Percentiles rank a stretch among this genome's conserved stretches.
Evolutionary conservation across 305 asterid genomes (phyloP).

Genomic region (Fraxinus angustifolia): DNA sequence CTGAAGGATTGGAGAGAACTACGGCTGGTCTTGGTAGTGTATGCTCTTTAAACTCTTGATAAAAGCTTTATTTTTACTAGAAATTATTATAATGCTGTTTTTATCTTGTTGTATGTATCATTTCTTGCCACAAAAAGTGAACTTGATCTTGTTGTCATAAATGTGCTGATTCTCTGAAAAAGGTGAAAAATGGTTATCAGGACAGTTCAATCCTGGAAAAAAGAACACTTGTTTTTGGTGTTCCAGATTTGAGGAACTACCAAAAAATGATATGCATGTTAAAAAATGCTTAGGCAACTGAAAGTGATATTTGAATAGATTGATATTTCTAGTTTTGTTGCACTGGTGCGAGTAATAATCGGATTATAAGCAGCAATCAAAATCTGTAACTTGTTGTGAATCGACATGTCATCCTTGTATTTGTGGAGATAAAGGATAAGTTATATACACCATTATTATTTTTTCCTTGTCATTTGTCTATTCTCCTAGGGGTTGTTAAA

Average conservation of each 20-base stretch:
- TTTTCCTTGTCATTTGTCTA: conserved; percentile 4
- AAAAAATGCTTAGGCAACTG: not conserved
- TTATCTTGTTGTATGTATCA: not conserved
- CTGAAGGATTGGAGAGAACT: conserved; percentile 91
- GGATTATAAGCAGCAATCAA: not conserved
- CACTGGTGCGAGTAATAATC: not conserved
- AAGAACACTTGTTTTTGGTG: not conserved
- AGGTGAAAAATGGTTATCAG: not conserved
- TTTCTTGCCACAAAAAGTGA: not conserved
- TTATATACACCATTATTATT: not conserved
- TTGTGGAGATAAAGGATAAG: not conserved
- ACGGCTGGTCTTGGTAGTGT: conserved; percentile 99
- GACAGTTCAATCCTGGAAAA: not conserved
- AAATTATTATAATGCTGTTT: not conserved
- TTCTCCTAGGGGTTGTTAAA: not conserved
- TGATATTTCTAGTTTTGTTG: not conserved
- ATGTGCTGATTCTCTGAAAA: not conserved
- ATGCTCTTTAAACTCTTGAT: conserved; percentile 37
- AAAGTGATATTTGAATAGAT: not conserved
- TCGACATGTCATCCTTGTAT: conserved; percentile 8
- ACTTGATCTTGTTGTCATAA: not conserved
- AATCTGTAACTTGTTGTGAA: not conserved
- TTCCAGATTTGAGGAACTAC: not conserved
- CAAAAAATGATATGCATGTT: not conserved
- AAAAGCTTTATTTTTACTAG: not conserved